phyloP scores from a whole-genome alignment of 495 filamentous ascomycete species.

The Halenospora varia region DNA sequence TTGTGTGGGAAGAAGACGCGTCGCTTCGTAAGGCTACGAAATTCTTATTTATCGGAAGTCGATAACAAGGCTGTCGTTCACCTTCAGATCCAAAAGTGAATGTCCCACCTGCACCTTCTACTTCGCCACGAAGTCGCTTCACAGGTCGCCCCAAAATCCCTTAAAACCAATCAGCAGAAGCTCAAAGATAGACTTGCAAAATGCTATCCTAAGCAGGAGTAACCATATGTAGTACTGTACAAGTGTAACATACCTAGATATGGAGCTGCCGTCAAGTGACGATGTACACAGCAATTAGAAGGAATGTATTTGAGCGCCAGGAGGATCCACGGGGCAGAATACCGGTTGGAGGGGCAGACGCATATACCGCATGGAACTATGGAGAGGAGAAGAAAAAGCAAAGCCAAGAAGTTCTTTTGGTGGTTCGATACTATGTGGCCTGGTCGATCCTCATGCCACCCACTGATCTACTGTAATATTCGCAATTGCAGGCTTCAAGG shows the following conservation, averaged over 20 bases:
- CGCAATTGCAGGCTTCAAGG: background rate
- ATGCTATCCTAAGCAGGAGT: background rate
- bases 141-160: background rate
- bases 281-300: background rate
- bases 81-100: too few species aligned
- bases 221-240: background rate
- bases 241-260: background rate
- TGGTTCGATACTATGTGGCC: background rate
- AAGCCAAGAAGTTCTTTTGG: background rate
- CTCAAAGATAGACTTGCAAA: background rate
- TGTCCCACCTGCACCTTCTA: too few species aligned
- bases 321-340: background rate
- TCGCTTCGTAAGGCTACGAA: background rate
- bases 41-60: too few species aligned
- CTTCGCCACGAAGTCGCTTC: background rate
- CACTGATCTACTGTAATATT: background rate
- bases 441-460: background rate
- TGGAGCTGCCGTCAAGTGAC: background rate
- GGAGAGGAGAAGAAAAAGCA: background rate
- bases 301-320: background rate
- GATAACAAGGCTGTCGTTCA: background rate
- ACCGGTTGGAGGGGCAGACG: background rate
- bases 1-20: too few species aligned
- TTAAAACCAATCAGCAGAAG: background rate
- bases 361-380: background rate